Conservation (phyloP, 2,329 filamentous ascomycete genomes). For the Fusarium metavorans region DNA sequence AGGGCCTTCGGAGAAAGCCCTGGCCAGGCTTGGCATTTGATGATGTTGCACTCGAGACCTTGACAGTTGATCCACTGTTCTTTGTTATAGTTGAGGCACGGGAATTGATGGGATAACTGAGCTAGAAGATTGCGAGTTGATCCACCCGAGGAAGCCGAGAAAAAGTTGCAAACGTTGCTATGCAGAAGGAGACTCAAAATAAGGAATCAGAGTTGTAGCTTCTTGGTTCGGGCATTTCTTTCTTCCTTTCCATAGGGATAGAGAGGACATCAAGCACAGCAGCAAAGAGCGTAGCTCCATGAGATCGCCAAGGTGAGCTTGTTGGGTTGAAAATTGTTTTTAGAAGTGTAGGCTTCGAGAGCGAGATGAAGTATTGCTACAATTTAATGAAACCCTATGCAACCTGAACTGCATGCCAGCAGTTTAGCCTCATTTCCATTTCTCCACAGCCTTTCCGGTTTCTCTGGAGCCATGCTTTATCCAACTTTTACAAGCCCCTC, state of each 20-base stretch:
- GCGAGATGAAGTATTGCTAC: neutral
- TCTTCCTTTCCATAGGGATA: neutral
- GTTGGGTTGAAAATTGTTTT: neutral
- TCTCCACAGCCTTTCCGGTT: neutral
- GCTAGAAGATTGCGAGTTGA: neutral
- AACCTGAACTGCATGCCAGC: neutral
- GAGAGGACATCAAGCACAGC: neutral
- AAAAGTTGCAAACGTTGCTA: neutral
- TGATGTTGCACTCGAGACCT: neutral
- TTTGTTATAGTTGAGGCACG: too few species aligned
- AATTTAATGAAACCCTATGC: neutral
- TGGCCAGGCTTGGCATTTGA: neutral
- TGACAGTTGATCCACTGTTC: neutral
- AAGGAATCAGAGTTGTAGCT: neutral
- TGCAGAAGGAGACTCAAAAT: neutral
- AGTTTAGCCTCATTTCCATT: neutral
- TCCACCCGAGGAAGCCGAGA: neutral
- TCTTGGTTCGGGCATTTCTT: neutral
- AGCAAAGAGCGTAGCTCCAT: neutral
- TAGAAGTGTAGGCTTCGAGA: neutral
- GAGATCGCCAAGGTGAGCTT: neutral
- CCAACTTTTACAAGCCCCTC: slow-evolving; percentile 48
- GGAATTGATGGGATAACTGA: too few species aligned
- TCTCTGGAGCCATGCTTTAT: neutral
- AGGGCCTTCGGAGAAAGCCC: neutral